Percentiles rank a stretch among this genome's conserved stretches.
phyloP scores from a whole-genome alignment of 768 basidiomycete genomes.

The Grammothele lineata region DNA sequence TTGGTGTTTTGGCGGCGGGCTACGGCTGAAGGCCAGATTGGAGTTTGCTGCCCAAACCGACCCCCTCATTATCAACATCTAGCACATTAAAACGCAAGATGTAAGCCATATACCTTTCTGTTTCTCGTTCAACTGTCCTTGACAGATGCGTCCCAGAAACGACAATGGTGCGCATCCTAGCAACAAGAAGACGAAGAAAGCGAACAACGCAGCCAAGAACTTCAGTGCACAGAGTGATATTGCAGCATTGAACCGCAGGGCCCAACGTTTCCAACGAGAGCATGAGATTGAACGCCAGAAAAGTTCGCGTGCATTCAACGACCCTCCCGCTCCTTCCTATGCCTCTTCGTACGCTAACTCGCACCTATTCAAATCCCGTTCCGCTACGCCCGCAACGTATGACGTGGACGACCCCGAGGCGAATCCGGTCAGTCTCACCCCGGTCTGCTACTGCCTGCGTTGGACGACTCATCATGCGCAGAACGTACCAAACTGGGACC shows the following conservation, averaged over 20 bases:
- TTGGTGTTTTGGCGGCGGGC: background rate
- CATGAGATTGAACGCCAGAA: constrained; percentile 81
- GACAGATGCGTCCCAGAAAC: background rate
- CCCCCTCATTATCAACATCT: constrained; percentile 33
- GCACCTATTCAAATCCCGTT: constrained; percentile 31
- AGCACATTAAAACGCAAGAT: constrained; percentile 65
- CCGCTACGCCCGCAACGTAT: constrained; percentile 26
- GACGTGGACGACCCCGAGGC: constrained; percentile 65
- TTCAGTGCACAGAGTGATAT: constrained; percentile 48
- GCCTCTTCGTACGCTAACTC: constrained; percentile 20
- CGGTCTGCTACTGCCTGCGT: constrained; percentile 4
- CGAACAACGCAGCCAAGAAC: constrained; percentile 20
- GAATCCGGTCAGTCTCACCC: constrained; percentile 51
- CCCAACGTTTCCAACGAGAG: constrained; percentile 87
- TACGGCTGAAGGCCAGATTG: constrained; percentile 5
- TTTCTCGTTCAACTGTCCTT: background rate
- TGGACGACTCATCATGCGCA: constrained; percentile 28
- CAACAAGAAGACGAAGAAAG: constrained; percentile 60
- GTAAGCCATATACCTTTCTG: constrained; percentile 34
- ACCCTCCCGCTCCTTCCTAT: constrained; percentile 38
- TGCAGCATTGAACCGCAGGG: constrained; percentile 68
- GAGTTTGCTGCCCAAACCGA: constrained; percentile 60
- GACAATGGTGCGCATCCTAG: constrained; percentile 19
- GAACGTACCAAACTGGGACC: constrained; percentile 98
- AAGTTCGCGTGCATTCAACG: constrained; percentile 27